Percentiles rank a stretch among this genome's conserved stretches.
phyloP scores from a whole-genome alignment of 2,329 filamentous ascomycete genomes.

The Calcarisporium arbuscula region DNA sequence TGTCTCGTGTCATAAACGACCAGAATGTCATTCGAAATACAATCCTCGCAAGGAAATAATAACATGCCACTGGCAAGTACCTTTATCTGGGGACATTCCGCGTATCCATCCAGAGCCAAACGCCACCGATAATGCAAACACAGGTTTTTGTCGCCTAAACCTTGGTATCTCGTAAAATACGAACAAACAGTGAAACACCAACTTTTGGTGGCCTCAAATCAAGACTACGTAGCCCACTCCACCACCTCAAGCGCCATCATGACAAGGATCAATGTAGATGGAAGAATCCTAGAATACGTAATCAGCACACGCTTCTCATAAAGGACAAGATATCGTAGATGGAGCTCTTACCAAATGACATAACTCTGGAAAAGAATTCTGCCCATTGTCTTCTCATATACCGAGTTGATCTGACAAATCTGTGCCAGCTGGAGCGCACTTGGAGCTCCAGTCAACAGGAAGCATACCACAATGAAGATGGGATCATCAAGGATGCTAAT shows the following conservation, averaged over 20 bases:
- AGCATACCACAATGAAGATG: slow-evolving; percentile 97
- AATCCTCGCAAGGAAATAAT: no score
- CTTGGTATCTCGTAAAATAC: background rate
- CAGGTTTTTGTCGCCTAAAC: no score
- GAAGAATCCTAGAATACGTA: slow-evolving; percentile 63
- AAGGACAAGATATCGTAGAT: slow-evolving; percentile 9
- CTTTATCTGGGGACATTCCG: no score
- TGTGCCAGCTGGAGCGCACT: slow-evolving; percentile 92
- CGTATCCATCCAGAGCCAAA: no score
- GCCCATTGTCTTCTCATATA: slow-evolving; percentile 93
- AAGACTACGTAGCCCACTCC: slow-evolving; percentile 62
- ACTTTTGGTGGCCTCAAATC: background rate
- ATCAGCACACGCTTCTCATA: slow-evolving; percentile 19
- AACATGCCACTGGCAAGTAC: no score
- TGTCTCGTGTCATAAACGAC: no score
- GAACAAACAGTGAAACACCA: background rate
- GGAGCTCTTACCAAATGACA: slow-evolving; percentile 67
- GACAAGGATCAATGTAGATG: slow-evolving; percentile 84
- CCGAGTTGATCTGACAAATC: slow-evolving; percentile 96
- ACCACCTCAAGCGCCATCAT: slow-evolving; percentile 89
- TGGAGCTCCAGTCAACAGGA: slow-evolving; percentile 88
- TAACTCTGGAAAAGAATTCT: slow-evolving; percentile 85
- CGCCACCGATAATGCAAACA: background rate
- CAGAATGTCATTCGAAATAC: no score
- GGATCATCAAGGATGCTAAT: slow-evolving; percentile 94